Base-by-base conservation (phyloP, 768 basidiomycete genomes). In the Sarcodon aspratus region DNA sequence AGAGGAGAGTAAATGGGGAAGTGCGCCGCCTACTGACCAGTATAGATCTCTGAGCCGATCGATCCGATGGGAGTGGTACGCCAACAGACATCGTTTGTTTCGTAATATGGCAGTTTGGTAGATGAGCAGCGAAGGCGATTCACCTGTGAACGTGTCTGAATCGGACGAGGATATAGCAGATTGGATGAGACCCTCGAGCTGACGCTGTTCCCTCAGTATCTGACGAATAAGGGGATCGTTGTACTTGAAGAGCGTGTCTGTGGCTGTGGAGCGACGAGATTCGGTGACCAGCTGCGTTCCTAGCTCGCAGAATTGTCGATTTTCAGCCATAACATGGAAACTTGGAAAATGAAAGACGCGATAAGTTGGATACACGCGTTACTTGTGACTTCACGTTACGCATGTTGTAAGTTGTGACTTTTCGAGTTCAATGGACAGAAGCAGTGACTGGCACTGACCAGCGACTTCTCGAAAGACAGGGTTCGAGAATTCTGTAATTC, bases 81-180 rank as follows among this genome's bases (percentile, higher is more conserved):
- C 92, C 42, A 97, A 78, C 3, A 98, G 74, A 62, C 90, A 92
- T n/a, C 96, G 85, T 63, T 95, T 96, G 72, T 98, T 96, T 53
- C 93, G 80, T 36, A 82, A 72, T 56, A 95, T 85, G 35, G 89
- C 81, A 7, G 94, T 88, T 65, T 95, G 90, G 61, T 87, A 82
- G 59, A 97, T 78, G 57, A 90, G 76, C 52, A 94, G 68, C 15
- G 81, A 76, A 15, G 72, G 70, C 17, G 73, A 64, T 15, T 78
- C 74, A 45, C 79, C 68, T 35, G 69, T 61, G 46, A 63, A 58
- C 27, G 54, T 50, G 53, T 72, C 73, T 9, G 63, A 65, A 51
- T 59, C 57, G 27, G 59, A 52, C 34, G 53, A 54, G 12, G 59
- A 48, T 45, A 59, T 51, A 8, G 54, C 72, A 13, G 67, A 70